These are phyloP conservation scores for Erucastrum elatum DNA, from an alignment of 345 rosid species.

Conservation along the genomic window DNA sequence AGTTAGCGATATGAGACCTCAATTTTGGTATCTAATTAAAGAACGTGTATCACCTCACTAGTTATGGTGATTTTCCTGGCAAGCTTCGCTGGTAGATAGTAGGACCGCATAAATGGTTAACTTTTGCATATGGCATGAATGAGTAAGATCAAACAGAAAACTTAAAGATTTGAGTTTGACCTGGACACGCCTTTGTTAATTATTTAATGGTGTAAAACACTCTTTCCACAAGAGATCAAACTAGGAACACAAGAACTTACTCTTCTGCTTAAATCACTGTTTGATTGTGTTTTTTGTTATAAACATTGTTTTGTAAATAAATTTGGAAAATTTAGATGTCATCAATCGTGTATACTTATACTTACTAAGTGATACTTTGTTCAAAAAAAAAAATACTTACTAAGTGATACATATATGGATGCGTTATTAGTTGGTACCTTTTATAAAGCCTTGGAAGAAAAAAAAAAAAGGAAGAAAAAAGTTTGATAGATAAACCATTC, in stretches of 20 bases:
- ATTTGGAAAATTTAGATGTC: background rate
- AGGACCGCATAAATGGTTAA: background rate
- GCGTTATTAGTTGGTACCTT: background rate
- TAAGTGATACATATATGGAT: background rate
- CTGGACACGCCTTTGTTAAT: background rate
- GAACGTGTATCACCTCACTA: background rate
- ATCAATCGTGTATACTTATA: background rate
- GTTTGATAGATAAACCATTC: background rate
- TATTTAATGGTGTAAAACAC: background rate
- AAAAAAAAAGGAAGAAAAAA: background rate
- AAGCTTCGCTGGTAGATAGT: background rate
- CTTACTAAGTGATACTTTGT: background rate
- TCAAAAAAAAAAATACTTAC: background rate
- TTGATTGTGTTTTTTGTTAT: background rate
- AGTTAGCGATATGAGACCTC: background rate
- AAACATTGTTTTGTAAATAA: background rate
- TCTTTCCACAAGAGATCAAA: background rate
- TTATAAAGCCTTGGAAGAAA: background rate
- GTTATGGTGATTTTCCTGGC: background rate
- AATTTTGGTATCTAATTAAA: background rate
- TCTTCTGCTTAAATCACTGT: background rate
- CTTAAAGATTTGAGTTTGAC: background rate
- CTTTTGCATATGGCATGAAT: background rate
- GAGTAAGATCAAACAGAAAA: background rate
- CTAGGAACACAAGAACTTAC: background rate